Evolutionary conservation across 2,329 filamentous ascomycete genomes (phyloP).

Genomic region (Pyricularia sp.): DNA sequence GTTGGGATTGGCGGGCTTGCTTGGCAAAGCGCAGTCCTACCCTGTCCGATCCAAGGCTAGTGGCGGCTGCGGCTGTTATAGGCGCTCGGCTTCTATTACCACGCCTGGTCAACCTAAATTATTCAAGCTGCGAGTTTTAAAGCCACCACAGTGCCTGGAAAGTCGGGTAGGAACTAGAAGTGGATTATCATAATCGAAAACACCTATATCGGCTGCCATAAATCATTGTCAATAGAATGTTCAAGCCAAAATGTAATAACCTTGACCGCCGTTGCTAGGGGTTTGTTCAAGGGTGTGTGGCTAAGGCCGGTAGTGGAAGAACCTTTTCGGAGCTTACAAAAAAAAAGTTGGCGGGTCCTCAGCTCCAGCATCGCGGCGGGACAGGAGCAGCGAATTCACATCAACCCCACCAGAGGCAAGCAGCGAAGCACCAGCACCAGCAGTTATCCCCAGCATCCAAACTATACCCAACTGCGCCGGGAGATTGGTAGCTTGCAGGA

Average conservation of each 20-base stretch:
- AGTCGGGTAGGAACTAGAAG: neutral
- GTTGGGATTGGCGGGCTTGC: neutral
- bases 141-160: neutral
- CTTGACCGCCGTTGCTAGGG: neutral
- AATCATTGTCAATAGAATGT: neutral
- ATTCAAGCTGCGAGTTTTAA: neutral
- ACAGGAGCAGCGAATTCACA: neutral
- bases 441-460: neutral
- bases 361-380: neutral
- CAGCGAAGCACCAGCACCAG: neutral
- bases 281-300: neutral
- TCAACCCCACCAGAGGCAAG: slow-evolving; percentile 3
- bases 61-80: neutral
- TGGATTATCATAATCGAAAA: neutral
- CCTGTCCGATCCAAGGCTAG: neutral
- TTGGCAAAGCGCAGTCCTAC: neutral
- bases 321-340: slow-evolving; percentile 3
- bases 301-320: slow-evolving; percentile 1
- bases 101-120: neutral
- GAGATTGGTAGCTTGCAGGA: neutral
- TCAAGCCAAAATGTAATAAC: neutral
- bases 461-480: neutral
- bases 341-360: neutral
- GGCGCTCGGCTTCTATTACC: neutral
- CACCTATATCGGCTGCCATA: neutral